Base-by-base conservation (phyloP, 192 early-diverging fungal genomes). In the Coemansia nantahalensis region DNA sequence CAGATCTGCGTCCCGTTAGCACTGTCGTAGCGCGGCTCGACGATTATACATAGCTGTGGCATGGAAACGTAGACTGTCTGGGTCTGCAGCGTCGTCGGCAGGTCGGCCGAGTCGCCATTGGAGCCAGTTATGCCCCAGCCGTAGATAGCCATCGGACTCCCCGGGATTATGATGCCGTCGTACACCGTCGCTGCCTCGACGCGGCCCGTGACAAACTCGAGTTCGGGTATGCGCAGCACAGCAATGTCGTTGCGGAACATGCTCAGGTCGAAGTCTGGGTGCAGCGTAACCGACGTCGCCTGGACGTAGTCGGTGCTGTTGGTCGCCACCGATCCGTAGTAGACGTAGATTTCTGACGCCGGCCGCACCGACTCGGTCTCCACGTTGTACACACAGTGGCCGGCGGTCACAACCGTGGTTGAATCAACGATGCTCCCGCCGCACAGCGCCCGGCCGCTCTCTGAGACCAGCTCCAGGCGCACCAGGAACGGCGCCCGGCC, bases 361-460 rank as follows among this genome's bases (percentile, higher is more conserved):
- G 6, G 23, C 24, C 26, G 23, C 34, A 45, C 36, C 17, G 15
- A 7, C 1, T 42, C 52, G 10, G n/a, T n/a, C n/a, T n/a, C 22
- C 6, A 7, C 16, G 21, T 46, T 17, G 23, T 58, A 55, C 12
- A 60, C 58, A 18, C 72, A 76, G 38, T 76, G 72, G 0, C 41
- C 72, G 3, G 72, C 72, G 5, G 72, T 64, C 13, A 76, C 23
- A 14, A 76, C 36, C 2, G 72, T 76, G 13, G 51, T 56, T 2
- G 55, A 35, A 23, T 68, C 56, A 21, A 76, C 48, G 2, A 76
- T 54, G 13, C 65, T 76, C 17, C 60, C 72, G 19, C 72, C 72
- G 31, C 72, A 76, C 4, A 67, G 56, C 3, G 45, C 46, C 16
- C 51, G 42, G 13, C 36, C 12, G 45, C 49, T 41, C 7, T 28